Evolutionary conservation across 2,329 filamentous ascomycete species (phyloP).

Genomic region (Lachnellula cervina): DNA sequence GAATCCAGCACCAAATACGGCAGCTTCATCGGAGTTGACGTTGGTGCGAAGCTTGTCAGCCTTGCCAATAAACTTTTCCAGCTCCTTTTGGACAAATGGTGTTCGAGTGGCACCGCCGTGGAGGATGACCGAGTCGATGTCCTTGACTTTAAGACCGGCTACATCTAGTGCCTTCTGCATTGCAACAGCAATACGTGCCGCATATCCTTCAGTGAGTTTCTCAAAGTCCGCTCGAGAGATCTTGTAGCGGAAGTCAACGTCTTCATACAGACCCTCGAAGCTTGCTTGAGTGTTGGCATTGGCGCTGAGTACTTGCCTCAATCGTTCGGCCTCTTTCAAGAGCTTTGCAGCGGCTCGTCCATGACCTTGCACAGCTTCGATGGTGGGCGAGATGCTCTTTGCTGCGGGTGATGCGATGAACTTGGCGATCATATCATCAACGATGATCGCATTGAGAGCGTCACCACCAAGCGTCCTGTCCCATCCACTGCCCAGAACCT

Average conservation of each 20-base stretch:
- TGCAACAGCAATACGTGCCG: constrained; percentile 61
- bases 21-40: constrained; percentile 95
- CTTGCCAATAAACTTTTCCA: constrained; percentile 70
- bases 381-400: constrained; percentile 58
- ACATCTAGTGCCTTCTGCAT: constrained; percentile 70
- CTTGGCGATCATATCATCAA: constrained; percentile 80
- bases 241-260: constrained; percentile 92
- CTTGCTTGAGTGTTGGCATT: constrained; percentile 76
- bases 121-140: constrained; percentile 86
- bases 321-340: constrained; percentile 84
- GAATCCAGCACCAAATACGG: constrained; percentile 93
- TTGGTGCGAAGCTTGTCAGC: constrained; percentile 81
- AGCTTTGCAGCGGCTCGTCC: constrained; percentile 84
- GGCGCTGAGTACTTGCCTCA: constrained; percentile 87
- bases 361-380: constrained; percentile 63
- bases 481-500: constrained; percentile 81
- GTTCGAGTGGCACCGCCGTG: constrained; percentile 88
- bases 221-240: constrained; percentile 77
- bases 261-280: constrained; percentile 87
- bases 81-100: constrained; percentile 85
- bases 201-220: constrained; percentile 63
- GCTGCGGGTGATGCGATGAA: constrained; percentile 68
- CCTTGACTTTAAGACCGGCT: constrained; percentile 66
- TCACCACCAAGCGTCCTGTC: constrained; percentile 88
- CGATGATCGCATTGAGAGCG: constrained; percentile 77